Conservation (phyloP, 192 early-diverging fungal genomes). For the Mortierella hygrophila region DNA sequence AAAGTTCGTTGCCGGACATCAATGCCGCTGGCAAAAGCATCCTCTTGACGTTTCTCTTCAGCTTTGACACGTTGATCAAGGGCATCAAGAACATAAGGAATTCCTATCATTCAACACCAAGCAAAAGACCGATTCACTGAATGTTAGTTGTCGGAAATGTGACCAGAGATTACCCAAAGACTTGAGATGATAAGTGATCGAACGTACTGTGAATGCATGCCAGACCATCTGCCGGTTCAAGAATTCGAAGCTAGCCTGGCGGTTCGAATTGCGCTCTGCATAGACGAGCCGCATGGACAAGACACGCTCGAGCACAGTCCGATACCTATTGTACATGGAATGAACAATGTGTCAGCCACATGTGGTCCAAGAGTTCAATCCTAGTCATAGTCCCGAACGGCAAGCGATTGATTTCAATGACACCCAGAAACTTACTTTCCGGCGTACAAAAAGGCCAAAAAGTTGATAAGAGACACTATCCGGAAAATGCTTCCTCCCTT, state of each 20-base stretch:
- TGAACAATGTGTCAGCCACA: background rate
- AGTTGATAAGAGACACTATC: conserved; percentile 79
- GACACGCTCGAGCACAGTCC: conserved; percentile 80
- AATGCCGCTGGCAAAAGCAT: conserved; percentile 63
- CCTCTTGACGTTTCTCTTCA: conserved; percentile 61
- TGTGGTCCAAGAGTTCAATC: background rate
- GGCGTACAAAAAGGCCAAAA: conserved; percentile 85
- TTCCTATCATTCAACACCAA: conserved; percentile 68
- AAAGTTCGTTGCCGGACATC: conserved; percentile 55
- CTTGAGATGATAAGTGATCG: background rate
- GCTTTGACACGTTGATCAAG: conserved; percentile 77
- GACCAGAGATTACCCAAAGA: no score
- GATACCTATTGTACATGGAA: conserved; percentile 65
- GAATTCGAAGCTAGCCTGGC: conserved; percentile 92
- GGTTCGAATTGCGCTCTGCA: conserved; percentile 75
- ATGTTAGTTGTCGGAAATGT: background rate
- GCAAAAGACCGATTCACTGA: conserved; percentile 4
- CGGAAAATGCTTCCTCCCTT: conserved; percentile 72
- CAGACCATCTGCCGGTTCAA: conserved; percentile 95
- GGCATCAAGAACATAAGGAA: conserved; percentile 90
- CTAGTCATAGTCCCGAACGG: background rate
- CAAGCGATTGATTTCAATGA: background rate
- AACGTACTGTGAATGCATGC: conserved; percentile 88
- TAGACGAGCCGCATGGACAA: conserved; percentile 89
- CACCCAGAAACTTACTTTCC: conserved; percentile 73